These are phyloP conservation scores for Spathaspora sp. DNA, from an alignment of 1,139 yeast species.

Conservation along the genomic window DNA sequence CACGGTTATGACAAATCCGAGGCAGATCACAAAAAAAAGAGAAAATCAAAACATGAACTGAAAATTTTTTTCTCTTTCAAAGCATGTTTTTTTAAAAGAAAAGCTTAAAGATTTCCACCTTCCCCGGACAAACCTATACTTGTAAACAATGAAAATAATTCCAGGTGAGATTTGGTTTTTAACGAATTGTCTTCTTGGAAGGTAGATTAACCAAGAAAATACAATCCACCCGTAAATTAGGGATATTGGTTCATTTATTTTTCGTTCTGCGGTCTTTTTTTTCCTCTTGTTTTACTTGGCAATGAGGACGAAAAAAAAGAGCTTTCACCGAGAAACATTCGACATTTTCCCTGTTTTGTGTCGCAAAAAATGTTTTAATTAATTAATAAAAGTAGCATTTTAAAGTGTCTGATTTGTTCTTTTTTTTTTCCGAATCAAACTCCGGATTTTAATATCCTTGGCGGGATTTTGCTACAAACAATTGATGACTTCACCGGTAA, in stretches of 20 bases:
- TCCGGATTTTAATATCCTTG: neutral
- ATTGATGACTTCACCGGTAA: neutral
- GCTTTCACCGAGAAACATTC: neutral
- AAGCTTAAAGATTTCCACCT: neutral
- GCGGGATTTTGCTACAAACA: neutral
- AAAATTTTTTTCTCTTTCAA: neutral
- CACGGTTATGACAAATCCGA: neutral
- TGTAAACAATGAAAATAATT: no score
- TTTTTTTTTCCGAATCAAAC: neutral
- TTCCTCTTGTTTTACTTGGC: neutral
- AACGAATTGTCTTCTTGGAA: neutral
- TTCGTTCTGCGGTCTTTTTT: neutral
- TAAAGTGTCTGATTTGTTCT: neutral
- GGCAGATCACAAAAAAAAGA: neutral
- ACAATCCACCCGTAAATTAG: neutral
- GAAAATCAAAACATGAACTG: neutral
- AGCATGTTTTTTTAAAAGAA: neutral
- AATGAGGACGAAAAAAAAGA: neutral
- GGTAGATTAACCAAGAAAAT: neutral
- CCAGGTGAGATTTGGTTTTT: neutral
- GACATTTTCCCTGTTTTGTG: neutral
- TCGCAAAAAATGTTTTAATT: neutral
- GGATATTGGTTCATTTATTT: neutral
- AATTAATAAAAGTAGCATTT: neutral
- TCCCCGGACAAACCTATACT: neutral